Base-by-base conservation (phyloP, 176 grass and related monocot species). In the Cenchrus americanus region DNA sequence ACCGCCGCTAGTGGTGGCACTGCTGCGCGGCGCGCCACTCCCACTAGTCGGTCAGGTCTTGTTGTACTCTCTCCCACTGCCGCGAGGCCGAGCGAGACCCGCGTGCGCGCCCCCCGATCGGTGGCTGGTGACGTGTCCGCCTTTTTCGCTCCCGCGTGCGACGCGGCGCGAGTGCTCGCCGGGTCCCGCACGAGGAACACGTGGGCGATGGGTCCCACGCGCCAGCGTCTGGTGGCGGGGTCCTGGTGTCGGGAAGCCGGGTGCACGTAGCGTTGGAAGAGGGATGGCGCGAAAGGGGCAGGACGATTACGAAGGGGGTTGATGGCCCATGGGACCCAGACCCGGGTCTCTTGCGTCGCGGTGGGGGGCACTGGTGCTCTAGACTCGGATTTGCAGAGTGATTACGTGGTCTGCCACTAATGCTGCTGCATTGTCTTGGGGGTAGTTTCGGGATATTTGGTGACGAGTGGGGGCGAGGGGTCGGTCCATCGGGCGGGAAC, bases 381-480 rank as follows among this genome's bases (percentile, higher is more conserved):
- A 30, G 27, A 30, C 27, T 30, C 14, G 0, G 27, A 0, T 37
- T 40, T n/a, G 0, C 0, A 0, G 4, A 0, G 0, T 52, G 77
- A 62, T 83, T 71, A 82, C 80, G 79, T 3, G 0, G 0, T 1
- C 1, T 64, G 81, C 69, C 68, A 74, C 3, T 12, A 10, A 0
- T 19, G 37, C 12, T 7, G 2, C 2, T 9, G 4, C 5, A 2
- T 0, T 18, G 1, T 9, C 0, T 0, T 1, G 21, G 69, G 76
- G 66, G 49, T 23, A 75, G 4, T 57, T 37, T 57, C 0, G 69
- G 77, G 3, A 73, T 0, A 21, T 22, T 0, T 8, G 1, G 24
- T 14, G 77, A 32, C 24, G 24, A 21, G 71, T 14, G 46, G 77
- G 77, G 5, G 17, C 11, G 41, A 7, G 2, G 15, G 3, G 46